phyloP scores from a whole-genome alignment of 306 rosid genomes.

The Rosa rugosa region DNA sequence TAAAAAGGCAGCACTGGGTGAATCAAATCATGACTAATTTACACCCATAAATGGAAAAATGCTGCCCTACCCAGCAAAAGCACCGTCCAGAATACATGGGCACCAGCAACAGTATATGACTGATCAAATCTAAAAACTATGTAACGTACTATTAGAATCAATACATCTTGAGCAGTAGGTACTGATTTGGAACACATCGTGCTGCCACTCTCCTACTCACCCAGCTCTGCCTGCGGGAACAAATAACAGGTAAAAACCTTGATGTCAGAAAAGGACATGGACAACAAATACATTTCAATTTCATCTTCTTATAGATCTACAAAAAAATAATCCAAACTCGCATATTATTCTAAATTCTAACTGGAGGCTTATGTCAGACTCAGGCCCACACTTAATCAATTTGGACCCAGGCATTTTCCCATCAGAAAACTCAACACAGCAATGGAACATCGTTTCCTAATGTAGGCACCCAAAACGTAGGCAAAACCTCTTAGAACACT shows the following conservation, averaged over 20 bases:
- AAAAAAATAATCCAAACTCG: neutral
- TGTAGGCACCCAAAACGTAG: neutral
- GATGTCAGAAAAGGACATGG: neutral
- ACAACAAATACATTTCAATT: neutral
- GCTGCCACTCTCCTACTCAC: slow-evolving; percentile 31
- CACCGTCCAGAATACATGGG: slow-evolving; percentile 39
- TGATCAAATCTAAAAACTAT: slow-evolving; percentile 30
- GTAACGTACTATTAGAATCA: slow-evolving; percentile 25
- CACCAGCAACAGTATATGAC: slow-evolving; percentile 30
- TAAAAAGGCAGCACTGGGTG: slow-evolving; percentile 10
- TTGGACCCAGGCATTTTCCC: neutral
- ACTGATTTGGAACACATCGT: slow-evolving; percentile 22
- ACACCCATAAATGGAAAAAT: slow-evolving; percentile 32
- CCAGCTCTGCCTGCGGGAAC: slow-evolving; percentile 14
- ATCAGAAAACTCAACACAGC: neutral
- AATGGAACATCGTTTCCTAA: neutral
- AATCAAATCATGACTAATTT: slow-evolving; percentile 15
- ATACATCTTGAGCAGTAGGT: slow-evolving; percentile 20
- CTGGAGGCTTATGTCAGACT: neutral
- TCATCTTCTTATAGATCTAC: neutral
- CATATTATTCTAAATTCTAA: neutral
- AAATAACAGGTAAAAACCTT: neutral
- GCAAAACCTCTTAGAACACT: neutral
- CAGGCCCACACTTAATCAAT: neutral
- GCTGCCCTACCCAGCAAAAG: slow-evolving; percentile 35